phyloP scores from a whole-genome alignment of 805 yeast genomes.

The Nakazawaea ishiwadae region DNA sequence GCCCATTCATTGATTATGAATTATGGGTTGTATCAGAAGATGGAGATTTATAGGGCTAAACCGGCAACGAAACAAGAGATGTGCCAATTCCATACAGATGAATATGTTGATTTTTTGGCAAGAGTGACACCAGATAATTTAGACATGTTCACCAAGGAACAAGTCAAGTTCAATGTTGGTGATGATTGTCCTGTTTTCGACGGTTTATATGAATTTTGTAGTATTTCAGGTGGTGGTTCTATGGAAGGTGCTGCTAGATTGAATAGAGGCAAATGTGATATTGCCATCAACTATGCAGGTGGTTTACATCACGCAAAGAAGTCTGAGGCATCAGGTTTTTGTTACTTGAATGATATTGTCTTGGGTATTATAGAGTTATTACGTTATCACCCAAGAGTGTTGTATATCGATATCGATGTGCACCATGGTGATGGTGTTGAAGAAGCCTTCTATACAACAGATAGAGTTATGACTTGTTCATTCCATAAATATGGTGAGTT shows the following conservation, averaged over 20 bases:
- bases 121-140: conserved; percentile 91
- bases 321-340: conserved; percentile 85
- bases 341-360: conserved; percentile 88
- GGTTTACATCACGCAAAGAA: conserved; percentile 93
- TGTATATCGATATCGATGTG: conserved; percentile 85
- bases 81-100: conserved; percentile 98
- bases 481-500: conserved; percentile 92
- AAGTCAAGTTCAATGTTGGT: conserved; percentile 89
- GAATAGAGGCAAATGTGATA: conserved; percentile 77
- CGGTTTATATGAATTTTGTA: conserved; percentile 70
- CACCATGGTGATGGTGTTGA: conserved; percentile 97
- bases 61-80: conserved; percentile 98
- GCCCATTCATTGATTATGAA: conserved; percentile 96
- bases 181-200: conserved; percentile 90
- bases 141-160: conserved; percentile 82
- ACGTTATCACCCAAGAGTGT: conserved; percentile 78
- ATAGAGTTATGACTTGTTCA: conserved; percentile 85
- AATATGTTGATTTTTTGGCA: conserved; percentile 87
- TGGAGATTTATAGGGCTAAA: conserved; percentile 96
- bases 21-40: conserved; percentile 91
- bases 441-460: conserved; percentile 89
- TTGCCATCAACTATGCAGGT: conserved; percentile 92
- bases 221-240: conserved; percentile 84
- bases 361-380: conserved; percentile 75
- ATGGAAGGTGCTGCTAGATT: conserved; percentile 86